Percentiles rank a stretch among this genome's conserved stretches.
These are phyloP conservation scores for Schizophyllum amplum DNA, from an alignment of 1,284 basidiomycete genomes.

Conservation along the genomic window DNA sequence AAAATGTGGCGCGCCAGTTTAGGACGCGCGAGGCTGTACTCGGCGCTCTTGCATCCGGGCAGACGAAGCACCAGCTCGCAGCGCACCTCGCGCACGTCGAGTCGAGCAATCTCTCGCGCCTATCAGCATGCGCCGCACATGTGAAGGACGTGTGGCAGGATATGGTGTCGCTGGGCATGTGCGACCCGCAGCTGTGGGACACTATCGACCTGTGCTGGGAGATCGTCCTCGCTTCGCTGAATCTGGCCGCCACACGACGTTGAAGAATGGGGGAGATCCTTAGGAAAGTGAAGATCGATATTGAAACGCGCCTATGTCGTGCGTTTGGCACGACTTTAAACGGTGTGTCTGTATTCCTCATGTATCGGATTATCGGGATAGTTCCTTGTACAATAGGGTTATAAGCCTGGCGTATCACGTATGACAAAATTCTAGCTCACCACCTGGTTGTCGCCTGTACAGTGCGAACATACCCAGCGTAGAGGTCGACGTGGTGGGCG, in stretches of 20 bases:
- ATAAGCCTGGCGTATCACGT: neutral
- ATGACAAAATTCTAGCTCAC: neutral
- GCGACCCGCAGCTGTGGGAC: conserved; percentile 59
- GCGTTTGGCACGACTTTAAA: neutral
- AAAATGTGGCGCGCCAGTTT: conserved; percentile 38
- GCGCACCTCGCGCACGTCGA: conserved; percentile 38
- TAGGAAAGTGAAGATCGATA: neutral
- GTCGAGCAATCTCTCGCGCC: conserved; percentile 32
- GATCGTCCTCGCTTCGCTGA: conserved; percentile 57
- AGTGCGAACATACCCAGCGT: neutral
- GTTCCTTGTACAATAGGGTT: neutral
- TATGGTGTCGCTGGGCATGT: conserved; percentile 58
- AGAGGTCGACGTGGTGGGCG: neutral
- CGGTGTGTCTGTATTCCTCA: neutral
- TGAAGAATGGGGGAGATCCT: neutral
- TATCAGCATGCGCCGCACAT: conserved; percentile 50
- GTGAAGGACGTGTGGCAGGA: conserved; percentile 72
- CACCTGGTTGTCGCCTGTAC: neutral
- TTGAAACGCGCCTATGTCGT: neutral
- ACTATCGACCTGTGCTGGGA: conserved; percentile 68
- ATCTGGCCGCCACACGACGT: conserved; percentile 13
- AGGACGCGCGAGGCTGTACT: conserved; percentile 34
- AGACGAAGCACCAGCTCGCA: conserved; percentile 42
- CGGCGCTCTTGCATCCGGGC: conserved; percentile 32
- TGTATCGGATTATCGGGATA: neutral